Conservation (phyloP, 2,329 filamentous ascomycete genomes). For the Verticillium albo-atrum region DNA sequence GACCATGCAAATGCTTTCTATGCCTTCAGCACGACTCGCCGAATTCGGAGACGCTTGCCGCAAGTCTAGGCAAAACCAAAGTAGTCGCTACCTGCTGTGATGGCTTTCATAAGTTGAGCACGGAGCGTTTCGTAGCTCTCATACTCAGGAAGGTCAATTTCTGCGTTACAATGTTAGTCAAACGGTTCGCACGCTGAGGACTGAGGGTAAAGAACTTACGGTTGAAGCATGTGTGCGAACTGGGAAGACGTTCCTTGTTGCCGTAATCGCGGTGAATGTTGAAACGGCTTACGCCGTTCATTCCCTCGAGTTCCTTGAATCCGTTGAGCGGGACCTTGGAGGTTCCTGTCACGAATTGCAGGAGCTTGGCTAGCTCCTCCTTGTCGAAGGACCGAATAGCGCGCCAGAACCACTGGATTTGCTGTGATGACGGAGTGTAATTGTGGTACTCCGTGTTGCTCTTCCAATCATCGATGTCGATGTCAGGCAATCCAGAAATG, state of each 20-base stretch:
- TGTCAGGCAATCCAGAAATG: constrained; percentile 94
- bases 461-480: constrained; percentile 99
- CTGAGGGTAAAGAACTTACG: constrained; percentile 58
- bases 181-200: neutral
- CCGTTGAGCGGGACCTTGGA: constrained; percentile 97
- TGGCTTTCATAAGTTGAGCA: constrained; percentile 85
- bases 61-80: constrained; percentile 86
- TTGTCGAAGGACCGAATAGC: constrained; percentile 97
- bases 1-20: neutral
- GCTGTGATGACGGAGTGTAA: constrained; percentile 87
- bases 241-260: constrained; percentile 90
- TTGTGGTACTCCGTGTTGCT: constrained; percentile 98
- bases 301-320: constrained; percentile 98
- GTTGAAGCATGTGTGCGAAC: constrained; percentile 98
- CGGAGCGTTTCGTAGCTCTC: constrained; percentile 91
- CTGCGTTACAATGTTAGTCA: constrained; percentile 38
- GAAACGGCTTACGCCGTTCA: constrained; percentile 97
- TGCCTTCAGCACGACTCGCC: neutral
- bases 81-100: constrained; percentile 95
- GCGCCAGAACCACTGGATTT: constrained; percentile 99
- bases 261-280: constrained; percentile 98
- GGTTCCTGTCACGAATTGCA: constrained; percentile 97
- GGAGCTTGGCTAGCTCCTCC: constrained; percentile 92
- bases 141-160: constrained; percentile 97
- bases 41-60: neutral